Base-by-base conservation (phyloP, 495 filamentous ascomycete species). In the Viridothelium virens region DNA sequence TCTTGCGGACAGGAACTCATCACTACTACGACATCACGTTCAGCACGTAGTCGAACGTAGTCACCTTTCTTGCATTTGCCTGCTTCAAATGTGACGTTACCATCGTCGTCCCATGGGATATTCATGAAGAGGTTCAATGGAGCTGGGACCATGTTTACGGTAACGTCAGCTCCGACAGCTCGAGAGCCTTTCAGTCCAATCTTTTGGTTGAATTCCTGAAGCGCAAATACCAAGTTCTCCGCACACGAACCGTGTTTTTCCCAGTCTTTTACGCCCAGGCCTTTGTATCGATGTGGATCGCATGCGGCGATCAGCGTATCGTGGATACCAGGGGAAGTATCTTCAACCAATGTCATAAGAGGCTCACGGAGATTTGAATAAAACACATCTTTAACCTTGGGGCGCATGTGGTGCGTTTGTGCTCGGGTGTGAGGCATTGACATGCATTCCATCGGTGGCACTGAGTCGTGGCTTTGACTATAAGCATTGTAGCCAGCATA, bases 1-100 rank as follows among this genome's bases (percentile, higher is more conserved):
- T 78, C 76, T 67, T 76, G 74, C 25, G 76, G 76, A 68, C 77
- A 79, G 1, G 77, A 76, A 63, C 76, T 77, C 74, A 79, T 76
- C 18, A 77, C 75, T 14, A 79, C 69, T 11, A 79, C 76, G 3
- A 76, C 67, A 65, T 79, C 76, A 10, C 74, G 69, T 67, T 77
- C 74, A 11, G 77, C 77, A n/a, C 72, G 69, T 38, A 79, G 69
- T 7, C 69, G 68, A 39, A 79, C 76, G 63, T 70, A 79, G 38
- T 74, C 70, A 48, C 74, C 70, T 66, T 70, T 72, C 65, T 74
- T 75, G 61, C 72, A 66, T 56, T 70, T 69, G 4, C 76, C 76
- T 56, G 71, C 71, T 25, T 69, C 70, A 68, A 77, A 71, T 39
- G 33, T 68, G 18, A 76, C 37, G 31, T 72, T 70, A 25, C 74